Base-by-base conservation (phyloP, 306 rosid genomes). In the Erythrophleum fordii region DNA sequence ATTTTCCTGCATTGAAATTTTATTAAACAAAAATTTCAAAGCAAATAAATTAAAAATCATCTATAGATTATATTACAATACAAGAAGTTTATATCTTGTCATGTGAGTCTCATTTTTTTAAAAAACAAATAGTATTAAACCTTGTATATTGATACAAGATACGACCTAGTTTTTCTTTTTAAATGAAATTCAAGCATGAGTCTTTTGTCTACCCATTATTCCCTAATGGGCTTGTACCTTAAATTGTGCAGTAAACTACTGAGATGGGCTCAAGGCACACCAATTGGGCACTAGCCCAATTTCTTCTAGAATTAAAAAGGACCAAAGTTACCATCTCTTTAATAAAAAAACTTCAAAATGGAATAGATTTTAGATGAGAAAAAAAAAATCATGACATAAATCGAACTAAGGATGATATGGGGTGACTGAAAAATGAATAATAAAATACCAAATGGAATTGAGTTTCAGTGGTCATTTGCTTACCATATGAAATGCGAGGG, bases 391-490 rank as follows among this genome's bases (percentile, higher is more conserved):
- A 7, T 13, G 37, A 28, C 18, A 61, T 5, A 16, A 26, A 59
- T 26, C 3, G 23, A 35, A n/a, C 59, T 10, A 6, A 3, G 26
- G 22, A 8, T 56, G 3, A 23, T 9, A 22, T 8, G 60, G 60
- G 60, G 28, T 7, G 12, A 53, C 12, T 53, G 60, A 53, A 18
- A 51, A 22, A 52, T 52, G 3, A 52, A 22, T 52, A 1, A n/a
- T 52, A 52, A 52, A 74, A 49, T 61, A 61, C 1, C 0, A 52
- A n/a, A 52, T 14, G 41, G 55, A 49, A 1, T 29, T 13, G 20
- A 7, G 20, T 62, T n/a, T 5, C 42, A 62, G 7, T 3, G 22
- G 67, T 59, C 73, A 59, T 80, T 61, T 81, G 81, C 59, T 59
- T 34, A 17, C 11, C 72, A 37, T 39, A 20, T 20, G 48, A 66